Evolutionary conservation across 768 basidiomycete species (phyloP).

Genomic region (Phallus indusiatus): DNA sequence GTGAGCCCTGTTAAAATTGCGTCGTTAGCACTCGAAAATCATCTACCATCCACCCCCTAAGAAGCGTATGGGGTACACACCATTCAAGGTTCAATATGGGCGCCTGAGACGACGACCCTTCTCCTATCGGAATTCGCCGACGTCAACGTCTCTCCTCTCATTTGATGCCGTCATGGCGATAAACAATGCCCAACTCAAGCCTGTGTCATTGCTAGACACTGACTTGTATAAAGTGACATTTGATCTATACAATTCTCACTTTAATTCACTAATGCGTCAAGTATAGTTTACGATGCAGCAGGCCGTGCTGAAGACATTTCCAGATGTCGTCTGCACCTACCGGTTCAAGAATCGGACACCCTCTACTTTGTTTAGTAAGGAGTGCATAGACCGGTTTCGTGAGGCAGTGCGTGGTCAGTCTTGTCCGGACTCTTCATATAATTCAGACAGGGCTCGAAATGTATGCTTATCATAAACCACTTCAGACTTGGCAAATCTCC

Average conservation of each 20-base stretch:
- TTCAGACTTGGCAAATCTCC: constrained; percentile 62
- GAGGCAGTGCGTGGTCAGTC: constrained; percentile 46
- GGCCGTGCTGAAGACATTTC: constrained; percentile 72
- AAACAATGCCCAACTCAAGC: constrained; percentile 1
- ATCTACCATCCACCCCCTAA: too few species aligned
- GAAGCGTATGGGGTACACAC: too few species aligned
- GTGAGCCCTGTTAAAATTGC: constrained; percentile 30
- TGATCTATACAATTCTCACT: background rate
- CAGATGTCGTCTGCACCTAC: constrained; percentile 59
- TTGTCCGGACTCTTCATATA: background rate
- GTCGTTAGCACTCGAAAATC: too few species aligned
- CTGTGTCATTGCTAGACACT: constrained; percentile 72
- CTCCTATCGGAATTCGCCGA: background rate
- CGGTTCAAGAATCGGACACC: constrained; percentile 73
- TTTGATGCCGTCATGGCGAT: background rate
- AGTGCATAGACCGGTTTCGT: constrained; percentile 52
- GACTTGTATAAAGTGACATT: constrained; percentile 84
- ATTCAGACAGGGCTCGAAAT: background rate
- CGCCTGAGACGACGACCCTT: background rate
- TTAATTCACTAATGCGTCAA: constrained; percentile 1
- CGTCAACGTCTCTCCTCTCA: too few species aligned
- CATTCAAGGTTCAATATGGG: background rate
- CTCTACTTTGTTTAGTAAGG: constrained; percentile 52
- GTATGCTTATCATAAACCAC: background rate
- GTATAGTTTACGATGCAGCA: constrained; percentile 95